Conservation (phyloP, 2,329 filamentous ascomycete genomes). For the Tolypocladium endophyticum region DNA sequence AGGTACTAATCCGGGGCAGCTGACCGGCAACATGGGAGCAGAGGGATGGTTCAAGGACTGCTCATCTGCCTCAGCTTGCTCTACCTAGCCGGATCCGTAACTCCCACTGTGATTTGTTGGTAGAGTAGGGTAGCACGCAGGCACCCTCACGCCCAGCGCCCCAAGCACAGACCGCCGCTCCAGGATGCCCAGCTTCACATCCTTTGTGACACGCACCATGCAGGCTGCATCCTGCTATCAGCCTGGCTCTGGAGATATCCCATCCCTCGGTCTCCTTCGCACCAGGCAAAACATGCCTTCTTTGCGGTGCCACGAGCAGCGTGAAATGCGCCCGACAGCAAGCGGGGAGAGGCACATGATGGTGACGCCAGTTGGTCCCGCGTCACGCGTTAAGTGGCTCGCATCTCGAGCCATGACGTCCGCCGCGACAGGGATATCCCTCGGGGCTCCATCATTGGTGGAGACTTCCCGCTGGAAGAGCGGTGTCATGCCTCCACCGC, state of each 20-base stretch:
- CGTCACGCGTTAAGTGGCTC: slow-evolving; percentile 6
- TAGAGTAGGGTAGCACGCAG: neutral
- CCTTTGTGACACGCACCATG: neutral
- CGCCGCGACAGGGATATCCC: neutral
- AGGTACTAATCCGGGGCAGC: neutral
- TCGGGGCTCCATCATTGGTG: neutral
- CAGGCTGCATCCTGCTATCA: neutral
- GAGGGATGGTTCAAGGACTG: neutral
- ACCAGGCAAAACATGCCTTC: neutral
- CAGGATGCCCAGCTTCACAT: neutral
- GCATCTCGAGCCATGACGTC: neutral
- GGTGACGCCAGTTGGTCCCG: neutral
- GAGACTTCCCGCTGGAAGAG: neutral
- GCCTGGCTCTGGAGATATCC: neutral
- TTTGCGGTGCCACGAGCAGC: neutral
- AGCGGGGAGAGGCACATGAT: neutral
- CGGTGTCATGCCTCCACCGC: neutral
- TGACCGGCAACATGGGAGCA: neutral
- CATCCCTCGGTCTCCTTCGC: neutral
- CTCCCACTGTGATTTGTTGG: neutral
- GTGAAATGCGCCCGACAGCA: neutral
- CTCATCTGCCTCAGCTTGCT: neutral
- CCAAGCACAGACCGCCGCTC: neutral
- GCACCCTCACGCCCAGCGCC: neutral
- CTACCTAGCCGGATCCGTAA: neutral